These are phyloP conservation scores for Fomitopsis schrenkii DNA, from an alignment of 1,284 basidiomycete genomes.

Conservation along the genomic window DNA sequence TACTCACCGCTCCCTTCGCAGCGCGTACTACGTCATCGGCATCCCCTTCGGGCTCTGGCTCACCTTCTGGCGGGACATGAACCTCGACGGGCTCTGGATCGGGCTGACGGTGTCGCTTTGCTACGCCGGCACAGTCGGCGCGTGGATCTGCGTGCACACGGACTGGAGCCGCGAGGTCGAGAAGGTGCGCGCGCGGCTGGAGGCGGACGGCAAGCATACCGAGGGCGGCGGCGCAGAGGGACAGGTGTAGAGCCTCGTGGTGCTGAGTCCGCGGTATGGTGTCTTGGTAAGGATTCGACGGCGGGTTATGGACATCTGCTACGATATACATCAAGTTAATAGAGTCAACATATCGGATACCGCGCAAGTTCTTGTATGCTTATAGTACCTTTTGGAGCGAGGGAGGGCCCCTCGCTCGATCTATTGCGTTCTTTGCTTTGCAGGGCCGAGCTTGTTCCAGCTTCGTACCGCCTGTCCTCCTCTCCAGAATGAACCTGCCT, in stretches of 20 bases:
- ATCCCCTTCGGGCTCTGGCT: conserved; percentile 66
- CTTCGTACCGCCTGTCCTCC: no score
- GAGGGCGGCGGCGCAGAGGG: conserved; percentile 11
- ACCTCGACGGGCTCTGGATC: conserved; percentile 62
- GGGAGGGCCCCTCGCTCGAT: no score
- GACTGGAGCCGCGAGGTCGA: conserved; percentile 62
- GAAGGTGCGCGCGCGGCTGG: conserved; percentile 51
- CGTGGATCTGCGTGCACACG: conserved; percentile 47
- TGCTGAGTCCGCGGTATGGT: not conserved
- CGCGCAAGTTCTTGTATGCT: no score
- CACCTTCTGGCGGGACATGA: conserved; percentile 48
- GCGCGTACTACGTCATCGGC: conserved; percentile 65
- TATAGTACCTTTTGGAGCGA: no score
- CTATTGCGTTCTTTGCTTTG: no score
- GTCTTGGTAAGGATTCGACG: no score
- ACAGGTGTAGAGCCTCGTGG: not conserved
- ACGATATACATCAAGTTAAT: no score
- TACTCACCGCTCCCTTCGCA: conserved; percentile 20
- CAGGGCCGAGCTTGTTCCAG: no score
- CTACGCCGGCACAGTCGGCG: conserved; percentile 46
- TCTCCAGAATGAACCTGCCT: no score
- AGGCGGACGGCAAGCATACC: conserved; percentile 19
- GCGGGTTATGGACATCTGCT: no score
- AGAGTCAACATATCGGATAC: no score
- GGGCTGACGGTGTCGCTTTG: conserved; percentile 60